Evolutionary conservation across 1,284 basidiomycete species (phyloP), one percentile per base, ranked within the genome.

Genomic region (Pisolithus thermaeus): DNA sequence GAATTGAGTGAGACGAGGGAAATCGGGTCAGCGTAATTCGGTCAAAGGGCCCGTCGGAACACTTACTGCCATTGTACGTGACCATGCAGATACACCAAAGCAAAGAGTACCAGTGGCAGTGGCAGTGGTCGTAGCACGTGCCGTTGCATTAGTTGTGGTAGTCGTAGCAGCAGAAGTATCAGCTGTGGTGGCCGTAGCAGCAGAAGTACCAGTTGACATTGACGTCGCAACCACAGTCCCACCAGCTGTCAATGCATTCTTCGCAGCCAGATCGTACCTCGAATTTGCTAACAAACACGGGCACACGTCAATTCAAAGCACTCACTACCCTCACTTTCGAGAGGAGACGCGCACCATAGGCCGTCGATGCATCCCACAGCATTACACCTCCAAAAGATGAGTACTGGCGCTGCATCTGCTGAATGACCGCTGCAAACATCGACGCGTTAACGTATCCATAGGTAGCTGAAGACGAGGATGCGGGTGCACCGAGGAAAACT

Each of bases 351-450:
- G 54, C 58, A 76, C 80, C 76, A 52, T 77, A 77, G 3, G 81
- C 80, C 61, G 82, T 78, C 3, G 79, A 82, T 0, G 73, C 77
- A 57, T 84, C 82, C 83, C 82, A 77, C 5, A 84, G 69, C 84
- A 87, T 87, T 22, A 83, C 71, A 30, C 84, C 84, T 7, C 84
- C 84, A 61, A 86, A 86, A 22, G 80, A 83, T 9, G 80, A 77
- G 60, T 75, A 86, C 52, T 74, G 63, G 14, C 69, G 58, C 40
- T 73, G 72, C 2, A 73, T 79, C 50, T 72, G 58, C 40, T 67
- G 59, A 7, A 76, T 71, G 50, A 82, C 75, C 47, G 59, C 65
- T 3, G 67, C 70, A 30, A 84, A 66, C 4, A 73, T 74, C 12
- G 67, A 65, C 5, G 74, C 67, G 51, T 71, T 69, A 38, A 81